phyloP scores from a whole-genome alignment of 2,329 filamentous ascomycete genomes.

The Xylaria sp. region DNA sequence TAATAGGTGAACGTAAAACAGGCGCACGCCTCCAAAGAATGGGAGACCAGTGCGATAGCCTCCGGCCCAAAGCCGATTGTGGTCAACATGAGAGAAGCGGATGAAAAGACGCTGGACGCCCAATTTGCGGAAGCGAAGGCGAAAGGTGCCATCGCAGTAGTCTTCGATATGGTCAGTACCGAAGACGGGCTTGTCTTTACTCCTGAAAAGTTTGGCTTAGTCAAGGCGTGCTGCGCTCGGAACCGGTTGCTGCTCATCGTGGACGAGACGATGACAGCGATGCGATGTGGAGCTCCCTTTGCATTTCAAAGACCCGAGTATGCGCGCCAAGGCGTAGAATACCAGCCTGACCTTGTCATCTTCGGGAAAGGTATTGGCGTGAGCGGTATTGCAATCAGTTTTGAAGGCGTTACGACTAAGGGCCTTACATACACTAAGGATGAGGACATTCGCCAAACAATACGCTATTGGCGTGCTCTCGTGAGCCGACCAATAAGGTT shows the following conservation, averaged over 20 bases:
- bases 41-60: constrained; percentile 36
- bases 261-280: constrained; percentile 43
- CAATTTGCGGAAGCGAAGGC: constrained; percentile 39
- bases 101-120: constrained; percentile 32
- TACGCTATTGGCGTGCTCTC: constrained; percentile 37
- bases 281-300: constrained; percentile 46
- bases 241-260: constrained; percentile 39
- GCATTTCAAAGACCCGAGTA: constrained; percentile 44
- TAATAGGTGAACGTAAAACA: constrained; percentile 7
- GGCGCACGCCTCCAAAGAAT: constrained; percentile 33
- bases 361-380: constrained; percentile 42
- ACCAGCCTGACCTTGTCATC: constrained; percentile 42
- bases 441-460: constrained; percentile 36
- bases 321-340: constrained; percentile 23
- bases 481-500: constrained; percentile 37
- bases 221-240: constrained; percentile 36
- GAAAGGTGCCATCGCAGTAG: constrained; percentile 41
- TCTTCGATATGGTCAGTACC: constrained; percentile 43
- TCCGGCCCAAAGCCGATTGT: constrained; percentile 38
- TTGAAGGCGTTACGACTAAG: constrained; percentile 35
- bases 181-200: constrained; percentile 41
- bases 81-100: constrained; percentile 37
- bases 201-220: constrained; percentile 30
- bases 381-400: constrained; percentile 38
- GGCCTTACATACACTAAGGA: constrained; percentile 34